phyloP scores from a whole-genome alignment of 495 filamentous ascomycete species.

The Aspergillus affinis region DNA sequence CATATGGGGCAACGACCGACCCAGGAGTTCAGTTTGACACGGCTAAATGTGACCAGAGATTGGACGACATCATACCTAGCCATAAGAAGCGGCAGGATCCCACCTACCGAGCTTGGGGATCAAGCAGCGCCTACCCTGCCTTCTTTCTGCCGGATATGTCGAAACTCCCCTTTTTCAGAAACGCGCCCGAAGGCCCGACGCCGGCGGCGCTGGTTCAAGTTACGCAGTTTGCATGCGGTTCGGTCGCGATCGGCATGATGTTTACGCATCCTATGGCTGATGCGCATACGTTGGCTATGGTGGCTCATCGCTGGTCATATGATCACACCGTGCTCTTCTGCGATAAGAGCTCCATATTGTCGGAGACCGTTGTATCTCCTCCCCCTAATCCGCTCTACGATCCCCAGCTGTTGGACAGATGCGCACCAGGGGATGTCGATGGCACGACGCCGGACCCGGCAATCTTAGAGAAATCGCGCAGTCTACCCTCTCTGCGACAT shows the following conservation, averaged over 20 bases:
- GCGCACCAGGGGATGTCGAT: not conserved
- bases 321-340: not conserved
- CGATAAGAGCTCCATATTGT: not conserved
- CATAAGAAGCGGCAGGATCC: not conserved
- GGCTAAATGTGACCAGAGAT: not conserved
- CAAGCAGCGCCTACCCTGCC: not conserved
- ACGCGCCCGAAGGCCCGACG: not conserved
- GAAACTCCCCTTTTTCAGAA: not conserved
- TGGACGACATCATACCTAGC: not conserved
- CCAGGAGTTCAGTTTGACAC: not conserved
- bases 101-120: not conserved
- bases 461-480: not conserved
- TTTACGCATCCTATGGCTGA: slow-evolving; percentile 1
- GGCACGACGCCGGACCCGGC: not conserved
- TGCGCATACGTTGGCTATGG: slow-evolving; percentile 1
- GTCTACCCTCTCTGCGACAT: not conserved
- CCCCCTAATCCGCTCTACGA: not conserved
- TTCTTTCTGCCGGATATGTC: slow-evolving; percentile 2
- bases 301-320: slow-evolving; percentile 2
- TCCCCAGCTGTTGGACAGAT: not conserved
- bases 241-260: not conserved
- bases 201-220: not conserved
- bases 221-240: not conserved
- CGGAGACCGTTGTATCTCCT: not conserved
- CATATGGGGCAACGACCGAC: slow-evolving; percentile 3